Base-by-base conservation (phyloP, 2,329 filamentous ascomycete species). In the Fusarium graminum region DNA sequence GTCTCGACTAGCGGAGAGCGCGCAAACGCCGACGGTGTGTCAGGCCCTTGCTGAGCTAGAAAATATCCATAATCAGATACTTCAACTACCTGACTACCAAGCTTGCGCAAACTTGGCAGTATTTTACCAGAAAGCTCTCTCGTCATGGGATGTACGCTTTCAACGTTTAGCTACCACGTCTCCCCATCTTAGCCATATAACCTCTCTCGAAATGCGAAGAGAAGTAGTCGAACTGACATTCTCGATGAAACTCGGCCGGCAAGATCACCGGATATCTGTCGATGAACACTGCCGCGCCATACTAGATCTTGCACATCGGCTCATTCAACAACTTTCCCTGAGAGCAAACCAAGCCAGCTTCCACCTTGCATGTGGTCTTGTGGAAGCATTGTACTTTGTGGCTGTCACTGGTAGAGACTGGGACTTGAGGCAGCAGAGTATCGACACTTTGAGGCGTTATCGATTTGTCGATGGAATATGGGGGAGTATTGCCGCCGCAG, bases 231-330 rank as follows among this genome's bases (percentile, higher is more conserved):
- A 41, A 17, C 36, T 32, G 1, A 36, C 17, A 0, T 3, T 52
- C 0, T 7, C 7, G 2, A 14, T 22, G 2, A 25, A 14, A 10
- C 0, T 12, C 1, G 11, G 5, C 8, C 4, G 4, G 4, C 3
- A 2, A 0, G 0, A 4, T 6, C 3, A 3, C 14, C 1, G 6
- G 3, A 12, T 0, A 4, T 29, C 2, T 2, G 0, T 22, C 1
- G 52, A 55, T 13, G 3, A 2, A 4, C 3, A 16, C 8, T 55
- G 52, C 11, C 28, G 16, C 0, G 3, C 6, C 0, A 42, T 52
- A 7, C 25, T 55, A 0, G 14, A 36, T 13, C 29, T 55, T 0
- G 52, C 45, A 0, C 4, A 52, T 1, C 22, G 36, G 0, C 25
- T 55, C 1, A 55, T 55, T 0, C 0, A 12, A 0, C 9, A 7